Evolutionary conservation across 2,329 filamentous ascomycete genomes (phyloP), one percentile per base, ranked within the genome.

Genomic region (Sarocladiaceae sp.): DNA sequence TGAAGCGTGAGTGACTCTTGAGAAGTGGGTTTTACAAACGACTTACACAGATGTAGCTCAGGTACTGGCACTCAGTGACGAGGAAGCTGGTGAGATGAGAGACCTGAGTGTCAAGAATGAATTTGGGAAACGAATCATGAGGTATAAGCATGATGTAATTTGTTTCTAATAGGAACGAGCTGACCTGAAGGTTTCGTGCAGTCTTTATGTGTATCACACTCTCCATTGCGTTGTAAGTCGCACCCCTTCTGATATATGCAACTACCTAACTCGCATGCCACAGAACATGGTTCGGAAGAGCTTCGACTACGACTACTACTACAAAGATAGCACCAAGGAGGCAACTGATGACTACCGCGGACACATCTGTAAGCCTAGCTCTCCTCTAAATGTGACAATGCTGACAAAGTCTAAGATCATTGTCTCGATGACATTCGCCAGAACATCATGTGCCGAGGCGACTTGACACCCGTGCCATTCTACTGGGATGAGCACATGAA

Each of bases 1-100:
- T 44, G 20, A 6, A 44, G 17, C 40, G 40, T 44, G 18, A 26
- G 40, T 44, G 17, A 6, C 40, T 44, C 40, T n/a, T n/a, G n/a
- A n/a, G n/a, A n/a, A n/a, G n/a, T n/a, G n/a, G n/a, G n/a, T n/a
- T n/a, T n/a, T n/a, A n/a, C n/a, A n/a, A n/a, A n/a, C n/a, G n/a
- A n/a, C n/a, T n/a, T n/a, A n/a, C n/a, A n/a, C n/a, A n/a, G n/a
- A n/a, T n/a, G n/a, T n/a, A 44, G 40, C 40, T 17, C 40, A 44
- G 18, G 28, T 44, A 12, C 40, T 44, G 4, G 40, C 40, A 7
- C 15, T 44, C 22, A 44, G 22, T n/a, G 40, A 44, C 17, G 40
- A 44, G 12, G 40, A 44, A 28, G 40, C 40, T n/a, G 40, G 40
- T 12, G 40, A 44, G 40, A 26, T 44, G 40, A 44, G 28, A n/a